Evolutionary conservation across 1,139 yeast genomes (phyloP), one percentile per base, ranked within the genome.

Genomic region (Maudiozyma humilis): DNA sequence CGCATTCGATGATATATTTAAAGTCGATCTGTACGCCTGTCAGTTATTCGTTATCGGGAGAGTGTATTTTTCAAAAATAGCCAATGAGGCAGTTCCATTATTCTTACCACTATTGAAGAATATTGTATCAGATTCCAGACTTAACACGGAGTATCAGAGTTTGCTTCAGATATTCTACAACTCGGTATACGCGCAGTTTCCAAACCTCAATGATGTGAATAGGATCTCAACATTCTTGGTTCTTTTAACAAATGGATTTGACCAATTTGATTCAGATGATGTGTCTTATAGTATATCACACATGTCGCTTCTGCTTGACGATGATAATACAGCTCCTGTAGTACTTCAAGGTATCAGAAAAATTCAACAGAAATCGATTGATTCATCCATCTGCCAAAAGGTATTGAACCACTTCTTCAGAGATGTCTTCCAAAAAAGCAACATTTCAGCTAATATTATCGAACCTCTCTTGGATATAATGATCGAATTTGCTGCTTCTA

Each of bases 11-110:
- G 75, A 70, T 32, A 71, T 82, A 23, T 84, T 85, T 41, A 76
- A 77, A 52, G 64, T 70, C 15, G 96, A 88, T 57, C 66, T 88
- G 36, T 77, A 78, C 57, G 73, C 91, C 0, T 82, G 94, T 54
- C 56, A 84, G 40, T 64, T 88, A 27, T 82, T 72, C 54, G 72
- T 82, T 7, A 74, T 82, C 50, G 78, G 83, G 5, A 71, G 75
- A 54, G 68, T 83, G 25, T 76, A 76, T 36, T 53, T 44, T 45
- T 49, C 48, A 18, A 48, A 47, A 2, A 48, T 52, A 10, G 54
- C 64, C 37, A 51, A 60, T 25, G 59, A 57, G n/a, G 53, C 81
- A 36, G 69, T 79, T 29, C 73, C 82, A 0, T 63, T 73, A 5
- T 60, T 78, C 15, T 62, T 82, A 25, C 84, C 88, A 1, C 69